Conservation (phyloP, 768 basidiomycete genomes). For the Suillus plorans region DNA sequence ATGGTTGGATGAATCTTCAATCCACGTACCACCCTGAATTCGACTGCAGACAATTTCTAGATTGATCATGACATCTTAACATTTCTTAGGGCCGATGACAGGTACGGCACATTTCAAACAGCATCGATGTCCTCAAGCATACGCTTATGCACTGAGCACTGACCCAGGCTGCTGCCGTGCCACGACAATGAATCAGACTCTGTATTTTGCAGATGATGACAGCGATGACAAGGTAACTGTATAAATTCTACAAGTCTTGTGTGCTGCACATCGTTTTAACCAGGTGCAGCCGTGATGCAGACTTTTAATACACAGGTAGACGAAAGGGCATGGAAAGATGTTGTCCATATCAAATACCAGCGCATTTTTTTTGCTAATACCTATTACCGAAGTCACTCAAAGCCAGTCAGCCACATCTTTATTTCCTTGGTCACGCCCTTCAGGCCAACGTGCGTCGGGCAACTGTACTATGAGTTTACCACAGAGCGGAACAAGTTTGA, state of each 20-base stretch:
- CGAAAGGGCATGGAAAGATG: no score
- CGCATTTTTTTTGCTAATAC: no score
- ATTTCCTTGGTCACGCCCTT: not conserved
- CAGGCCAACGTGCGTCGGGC: not conserved
- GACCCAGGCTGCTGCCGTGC: not conserved
- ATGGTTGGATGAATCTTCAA: no score
- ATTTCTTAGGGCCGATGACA: not conserved
- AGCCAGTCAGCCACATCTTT: not conserved
- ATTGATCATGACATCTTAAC: not conserved
- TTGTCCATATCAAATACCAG: no score
- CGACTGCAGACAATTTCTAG: not conserved
- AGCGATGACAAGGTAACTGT: slow-evolving; percentile 12
- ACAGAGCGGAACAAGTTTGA: not conserved
- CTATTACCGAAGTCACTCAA: not conserved
- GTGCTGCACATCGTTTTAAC: not conserved
- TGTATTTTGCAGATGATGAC: slow-evolving; percentile 18
- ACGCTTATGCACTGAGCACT: slow-evolving; percentile 1
- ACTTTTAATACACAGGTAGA: no score
- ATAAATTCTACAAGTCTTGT: slow-evolving; percentile 1
- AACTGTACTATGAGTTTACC: not conserved
- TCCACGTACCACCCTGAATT: no score
- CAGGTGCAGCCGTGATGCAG: no score
- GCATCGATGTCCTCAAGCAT: slow-evolving; percentile 11
- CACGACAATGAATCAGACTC: slow-evolving; percentile 2
- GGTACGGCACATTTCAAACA: slow-evolving; percentile 6